These are phyloP conservation scores for Fusarium ambrosium DNA, from an alignment of 2,329 filamentous ascomycete genomes.

Conservation along the genomic window DNA sequence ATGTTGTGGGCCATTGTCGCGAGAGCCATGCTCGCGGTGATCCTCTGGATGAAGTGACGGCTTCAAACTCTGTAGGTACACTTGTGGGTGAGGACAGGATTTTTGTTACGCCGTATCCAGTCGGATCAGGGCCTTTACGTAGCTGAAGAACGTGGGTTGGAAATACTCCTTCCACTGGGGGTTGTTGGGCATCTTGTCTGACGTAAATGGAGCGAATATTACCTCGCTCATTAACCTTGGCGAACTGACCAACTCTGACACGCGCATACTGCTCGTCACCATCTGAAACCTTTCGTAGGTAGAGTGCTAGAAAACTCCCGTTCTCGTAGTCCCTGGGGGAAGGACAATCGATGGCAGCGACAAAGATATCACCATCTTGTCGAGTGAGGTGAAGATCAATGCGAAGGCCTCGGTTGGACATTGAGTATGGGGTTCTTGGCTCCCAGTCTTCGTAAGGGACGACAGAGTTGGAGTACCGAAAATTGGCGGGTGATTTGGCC, in stretches of 20 bases:
- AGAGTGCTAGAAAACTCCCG: slow-evolving; percentile 48
- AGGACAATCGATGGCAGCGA: slow-evolving; percentile 51
- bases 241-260: slow-evolving; percentile 32
- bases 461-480: slow-evolving; percentile 53
- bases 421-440: slow-evolving; percentile 42
- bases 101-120: neutral
- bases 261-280: slow-evolving; percentile 45
- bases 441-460: slow-evolving; percentile 51
- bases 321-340: slow-evolving; percentile 48
- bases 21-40: slow-evolving; percentile 2
- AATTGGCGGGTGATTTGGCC: slow-evolving; percentile 63
- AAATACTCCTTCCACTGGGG: slow-evolving; percentile 36
- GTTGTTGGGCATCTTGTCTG: slow-evolving; percentile 38
- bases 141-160: slow-evolving; percentile 40
- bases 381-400: slow-evolving; percentile 44
- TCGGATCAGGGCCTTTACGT: slow-evolving; percentile 19
- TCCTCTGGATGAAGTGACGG: neutral
- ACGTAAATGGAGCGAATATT: slow-evolving; percentile 45
- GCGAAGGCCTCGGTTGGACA: slow-evolving; percentile 47
- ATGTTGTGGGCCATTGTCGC: neutral
- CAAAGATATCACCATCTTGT: slow-evolving; percentile 32
- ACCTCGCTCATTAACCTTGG: slow-evolving; percentile 36
- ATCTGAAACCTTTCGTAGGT: slow-evolving; percentile 46
- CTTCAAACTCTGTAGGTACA: neutral
- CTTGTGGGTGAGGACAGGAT: neutral